Evolutionary conservation across 2,329 filamentous ascomycete genomes (phyloP), one percentile per base, ranked within the genome.

Genomic region (Ophiostoma ulmi): DNA sequence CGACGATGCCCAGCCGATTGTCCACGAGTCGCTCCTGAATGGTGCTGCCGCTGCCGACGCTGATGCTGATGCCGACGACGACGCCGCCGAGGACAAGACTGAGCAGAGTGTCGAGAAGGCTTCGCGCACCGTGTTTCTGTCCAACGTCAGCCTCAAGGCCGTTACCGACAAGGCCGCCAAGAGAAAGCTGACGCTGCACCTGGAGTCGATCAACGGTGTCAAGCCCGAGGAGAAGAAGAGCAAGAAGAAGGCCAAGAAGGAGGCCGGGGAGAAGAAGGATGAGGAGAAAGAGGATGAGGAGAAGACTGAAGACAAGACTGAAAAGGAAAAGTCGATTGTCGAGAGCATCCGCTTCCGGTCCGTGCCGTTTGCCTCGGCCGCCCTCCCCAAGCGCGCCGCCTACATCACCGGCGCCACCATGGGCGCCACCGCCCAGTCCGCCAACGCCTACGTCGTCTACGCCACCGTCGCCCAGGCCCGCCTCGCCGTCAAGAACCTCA

Each of bases 321-420:
- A 90, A 92, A 76, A 84, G 84, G 52, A 79, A 80, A 55, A 78
- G 76, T 22, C 44, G 6, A 39, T 67, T 0, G 84, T 99, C 64
- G 92, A 97, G 78, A 97, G 94, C 1, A 85, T 99, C 72, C 92
- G 95, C 31, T 99, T 98, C 84, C 92, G 95, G 71, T 98, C 94
- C 8, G 92, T 93, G 17, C 91, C 95, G 2, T 98, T 96, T 79
- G 87, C 91, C 5, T 88, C 88, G 38, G 86, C 84, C 48, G 84
- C 88, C 20, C 86, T 97, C 71, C 95, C 95, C 68, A 97, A 97
- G 82, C 92, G 94, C 73, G 95, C 94, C n/a, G 91, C 95, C 35
- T 98, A 89, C 79, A 95, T 94, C 73, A 96, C 92, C 76, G 93
- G 94, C 78, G 90, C 93, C 35, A 84, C 98, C 71, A 94, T 97